Conservation (phyloP, 164 flowering plant genomes). For the Vitis cinerea region DNA sequence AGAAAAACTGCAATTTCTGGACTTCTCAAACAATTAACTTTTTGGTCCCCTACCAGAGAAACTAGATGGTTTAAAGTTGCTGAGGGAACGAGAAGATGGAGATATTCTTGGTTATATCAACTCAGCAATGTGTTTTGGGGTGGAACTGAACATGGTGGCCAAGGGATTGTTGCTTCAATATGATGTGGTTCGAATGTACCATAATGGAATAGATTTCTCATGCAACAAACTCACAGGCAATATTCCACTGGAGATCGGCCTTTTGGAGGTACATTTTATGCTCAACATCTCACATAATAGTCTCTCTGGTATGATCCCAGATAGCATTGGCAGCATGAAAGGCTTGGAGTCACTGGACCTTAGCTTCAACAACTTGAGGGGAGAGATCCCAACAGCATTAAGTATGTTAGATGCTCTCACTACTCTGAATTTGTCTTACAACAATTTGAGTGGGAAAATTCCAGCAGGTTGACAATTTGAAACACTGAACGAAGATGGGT, state of each 20-base stretch:
- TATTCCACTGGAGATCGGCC: constrained; percentile 20
- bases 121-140: constrained; percentile 2
- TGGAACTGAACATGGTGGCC: constrained; percentile 12
- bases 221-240: constrained; percentile 11
- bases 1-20: constrained; percentile 12
- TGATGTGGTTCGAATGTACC: background rate
- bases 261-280: constrained; percentile 9
- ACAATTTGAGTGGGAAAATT: no score
- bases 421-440: constrained; percentile 11
- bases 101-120: constrained; percentile 10
- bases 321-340: constrained; percentile 12
- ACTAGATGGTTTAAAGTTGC: constrained; percentile 7
- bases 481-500: constrained; percentile 13
- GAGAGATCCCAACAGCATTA: constrained; percentile 14
- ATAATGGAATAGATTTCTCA: constrained; percentile 21
- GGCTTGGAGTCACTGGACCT: constrained; percentile 18
- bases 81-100: background rate
- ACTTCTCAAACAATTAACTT: constrained; percentile 17
- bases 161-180: constrained; percentile 8
- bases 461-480: constrained; percentile 15
- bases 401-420: constrained; percentile 11
- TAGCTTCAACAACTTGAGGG: constrained; percentile 15
- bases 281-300: constrained; percentile 21
- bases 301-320: constrained; percentile 15
- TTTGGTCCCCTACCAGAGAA: constrained; percentile 14